Evolutionary conservation across 2,329 filamentous ascomycete genomes (phyloP), one percentile per base, ranked within the genome.

Genomic region (Saccharata proteae): DNA sequence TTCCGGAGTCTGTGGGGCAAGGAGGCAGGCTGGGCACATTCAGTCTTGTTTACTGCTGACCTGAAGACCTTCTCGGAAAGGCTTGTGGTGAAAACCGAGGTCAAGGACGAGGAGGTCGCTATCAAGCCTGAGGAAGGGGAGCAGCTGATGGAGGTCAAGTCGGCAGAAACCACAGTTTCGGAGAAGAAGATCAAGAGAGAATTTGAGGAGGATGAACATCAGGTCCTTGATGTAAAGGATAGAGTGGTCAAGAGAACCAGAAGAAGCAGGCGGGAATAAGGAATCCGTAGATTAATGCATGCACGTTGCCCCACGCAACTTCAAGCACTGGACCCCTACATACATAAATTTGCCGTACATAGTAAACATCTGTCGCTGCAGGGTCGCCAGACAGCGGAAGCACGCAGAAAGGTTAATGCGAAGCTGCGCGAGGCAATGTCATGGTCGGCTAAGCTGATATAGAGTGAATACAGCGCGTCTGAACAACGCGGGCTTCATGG

Each of bases 21-120:
- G 36, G 82, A 96, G 46, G 90, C 90, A 1, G 90, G 90, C 1
- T 98, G 92, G 92, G 90, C 92, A 7, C 90, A 98, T 59, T 93
- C 83, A 3, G 90, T 98, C 6, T 65, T 98, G 9, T 98, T 98
- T 49, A 93, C 90, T 0, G 92, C 90, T 0, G 86, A 98, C 49
- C 56, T 98, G 35, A 80, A 74, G 48, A 73, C 82, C 0, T 96
- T 96, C 47, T 78, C 85, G 0, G 79, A 82, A 41, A 67, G 62
- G 41, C 50, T 73, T n/a, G 54, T 61, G 2, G 55, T 48, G 4
- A 67, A 69, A 43, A 51, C 51, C 6, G 61, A 67, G 40, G 46
- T 70, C 14, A 62, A 68, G 34, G 57, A 61, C 26, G 59, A 65
- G 18, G 58, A 59, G 37, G 21, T 22, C 5, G 24, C 32, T 13